Conservation (phyloP, 2,329 filamentous ascomycete species). For the Neurospora crassa region DNA sequence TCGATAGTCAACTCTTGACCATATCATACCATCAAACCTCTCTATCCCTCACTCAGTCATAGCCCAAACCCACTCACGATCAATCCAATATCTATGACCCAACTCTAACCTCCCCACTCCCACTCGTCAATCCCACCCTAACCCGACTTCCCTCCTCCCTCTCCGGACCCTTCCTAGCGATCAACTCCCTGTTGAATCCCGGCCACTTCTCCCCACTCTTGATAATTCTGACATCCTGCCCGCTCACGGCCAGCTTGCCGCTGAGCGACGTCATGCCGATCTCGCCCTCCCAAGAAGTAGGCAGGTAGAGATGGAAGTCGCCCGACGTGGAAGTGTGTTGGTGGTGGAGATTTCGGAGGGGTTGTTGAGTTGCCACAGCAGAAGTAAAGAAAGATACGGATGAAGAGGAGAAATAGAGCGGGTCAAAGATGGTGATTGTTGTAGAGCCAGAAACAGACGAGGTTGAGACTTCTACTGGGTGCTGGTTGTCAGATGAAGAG, state of each 20-base stretch:
- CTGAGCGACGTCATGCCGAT: constrained; percentile 30
- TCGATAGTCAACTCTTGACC: no score
- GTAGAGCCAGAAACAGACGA: constrained; percentile 34
- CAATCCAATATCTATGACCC: neutral
- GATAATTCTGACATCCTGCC: constrained; percentile 33
- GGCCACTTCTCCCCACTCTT: constrained; percentile 23
- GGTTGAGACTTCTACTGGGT: constrained; percentile 26
- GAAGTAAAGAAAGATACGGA: neutral
- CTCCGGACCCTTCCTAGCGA: constrained; percentile 33
- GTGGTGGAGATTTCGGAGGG: constrained; percentile 28
- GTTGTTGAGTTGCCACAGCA: constrained; percentile 2
- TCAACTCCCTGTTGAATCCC: constrained; percentile 22
- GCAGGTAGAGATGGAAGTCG: constrained; percentile 33
- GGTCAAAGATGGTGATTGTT: constrained; percentile 31
- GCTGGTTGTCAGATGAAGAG: neutral
- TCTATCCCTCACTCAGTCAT: neutral
- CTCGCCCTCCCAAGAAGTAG: constrained; percentile 39
- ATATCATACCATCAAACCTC: neutral
- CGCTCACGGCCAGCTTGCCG: constrained; percentile 30
- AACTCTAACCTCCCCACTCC: constrained; percentile 11
- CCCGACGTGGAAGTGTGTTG: constrained; percentile 37
- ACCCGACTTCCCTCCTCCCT: constrained; percentile 16
- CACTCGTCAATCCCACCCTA: constrained; percentile 9
- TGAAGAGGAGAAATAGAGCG: constrained; percentile 24
- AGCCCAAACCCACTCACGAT: neutral